These are phyloP conservation scores for Bertia moriformis DNA, from an alignment of 2,329 filamentous ascomycete species.

Conservation along the genomic window DNA sequence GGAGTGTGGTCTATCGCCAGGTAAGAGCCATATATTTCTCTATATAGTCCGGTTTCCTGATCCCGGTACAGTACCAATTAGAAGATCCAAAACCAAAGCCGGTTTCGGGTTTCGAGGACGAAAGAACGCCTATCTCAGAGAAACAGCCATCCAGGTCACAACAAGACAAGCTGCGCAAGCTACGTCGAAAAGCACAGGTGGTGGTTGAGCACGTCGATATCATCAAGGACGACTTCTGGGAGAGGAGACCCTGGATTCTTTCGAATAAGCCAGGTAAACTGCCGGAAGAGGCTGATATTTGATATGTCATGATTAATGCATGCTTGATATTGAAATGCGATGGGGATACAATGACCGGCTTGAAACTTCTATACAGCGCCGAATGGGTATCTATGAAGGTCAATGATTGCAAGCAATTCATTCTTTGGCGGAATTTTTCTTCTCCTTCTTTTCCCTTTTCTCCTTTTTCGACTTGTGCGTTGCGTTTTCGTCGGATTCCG, in stretches of 20 bases:
- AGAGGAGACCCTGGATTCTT: conserved; percentile 38
- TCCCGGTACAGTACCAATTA: neutral
- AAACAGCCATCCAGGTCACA: conserved; percentile 33
- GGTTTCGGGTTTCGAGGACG: neutral
- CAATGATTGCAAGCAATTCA: too few species aligned
- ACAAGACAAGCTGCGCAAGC: conserved; percentile 40
- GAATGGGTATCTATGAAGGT: conserved; percentile 1
- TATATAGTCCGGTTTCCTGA: neutral
- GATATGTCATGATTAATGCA: neutral
- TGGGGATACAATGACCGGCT: too few species aligned
- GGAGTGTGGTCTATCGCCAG: conserved; percentile 46
- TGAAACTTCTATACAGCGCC: too few species aligned
- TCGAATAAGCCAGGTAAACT: conserved; percentile 7
- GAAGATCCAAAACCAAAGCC: neutral
- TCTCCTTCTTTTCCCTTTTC: neutral
- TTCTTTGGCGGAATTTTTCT: too few species aligned
- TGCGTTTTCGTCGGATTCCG: neutral
- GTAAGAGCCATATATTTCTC: conserved; percentile 13
- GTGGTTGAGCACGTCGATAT: conserved; percentile 48
- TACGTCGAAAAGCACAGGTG: conserved; percentile 39
- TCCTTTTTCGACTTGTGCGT: neutral
- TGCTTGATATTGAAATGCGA: too few species aligned
- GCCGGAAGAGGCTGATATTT: neutral
- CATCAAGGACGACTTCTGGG: conserved; percentile 53
- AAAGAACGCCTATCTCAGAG: conserved; percentile 2